Evolutionary conservation across 768 basidiomycete genomes (phyloP), one percentile per base, ranked within the genome.

Genomic region (Pleurotus eryngii): DNA sequence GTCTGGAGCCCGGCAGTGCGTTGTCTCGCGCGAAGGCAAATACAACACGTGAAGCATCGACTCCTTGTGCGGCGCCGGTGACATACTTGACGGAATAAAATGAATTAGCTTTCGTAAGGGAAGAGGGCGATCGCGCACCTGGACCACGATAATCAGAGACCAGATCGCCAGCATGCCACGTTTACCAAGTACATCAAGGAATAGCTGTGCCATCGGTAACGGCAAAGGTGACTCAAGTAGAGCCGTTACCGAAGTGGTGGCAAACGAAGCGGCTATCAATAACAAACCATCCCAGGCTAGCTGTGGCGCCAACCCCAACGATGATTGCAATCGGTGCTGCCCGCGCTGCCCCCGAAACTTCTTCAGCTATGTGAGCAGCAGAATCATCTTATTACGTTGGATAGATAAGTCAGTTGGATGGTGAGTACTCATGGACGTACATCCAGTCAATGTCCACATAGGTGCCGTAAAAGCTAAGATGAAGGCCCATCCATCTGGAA

Each of bases 381-480:
- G 87, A 89, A 63, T 89, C 87, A 60, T 90, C 87, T 89, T 60
- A 22, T 49, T 22, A 17, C 39, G 18, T 9, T 12, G 42, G 50
- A 58, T 60, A 18, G 46, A 51, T 22, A 27, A n/a, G 55, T 8
- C 20, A 49, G 15, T 17, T 7, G 7, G 30, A 46, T 42, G 39
- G 12, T 24, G 30, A 40, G 27, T 22, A 37, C 26, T 11, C 11
- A 50, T 40, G 4, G 22, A 69, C 85, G 62, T 55, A 88, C 87
- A 90, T 59, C 87, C 88, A 2, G 88, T 89, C 56, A 90, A 69
- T 3, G 86, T 88, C 87, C 87, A 89, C 88, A 89, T 89, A 0
- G 87, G 85, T 1, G 88, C 75, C 0, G 86, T 87, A 64, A 90
- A 89, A 0, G 88, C 77, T 46, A 89, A 66, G 60, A 89, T 73